Base-by-base conservation (phyloP, 1,284 basidiomycete genomes). In the Ustilago hordei region DNA sequence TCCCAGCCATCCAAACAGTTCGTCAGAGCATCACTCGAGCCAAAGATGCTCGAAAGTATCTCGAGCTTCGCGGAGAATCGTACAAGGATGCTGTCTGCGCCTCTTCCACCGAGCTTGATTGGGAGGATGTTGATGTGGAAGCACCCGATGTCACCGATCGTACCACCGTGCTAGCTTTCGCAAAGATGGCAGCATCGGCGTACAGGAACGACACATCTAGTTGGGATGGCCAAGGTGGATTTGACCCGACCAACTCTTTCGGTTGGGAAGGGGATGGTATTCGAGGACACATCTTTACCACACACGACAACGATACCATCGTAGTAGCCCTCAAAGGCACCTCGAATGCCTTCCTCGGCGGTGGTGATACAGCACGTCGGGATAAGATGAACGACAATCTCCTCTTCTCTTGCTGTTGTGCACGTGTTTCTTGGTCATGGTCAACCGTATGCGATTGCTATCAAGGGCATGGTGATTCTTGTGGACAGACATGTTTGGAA, bases 381-480 rank as follows among this genome's bases (percentile, higher is more conserved):
- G 95, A 98, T 88, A 97, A 94, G 87, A 86, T 93, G 58, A 98
- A 98, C 87, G 95, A 98, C 87, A 98, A 98, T 80, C 86, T 99
- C n/a, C 88, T 98, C 62, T 99, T 98, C 87, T 98, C 95, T 61
- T 99, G 96, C 87, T 99, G 96, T 87, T 99, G 96, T 86, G 97
- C 97, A 0, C 89, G 91, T 19, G 91, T 99, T 31, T 94, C 94
- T 84, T 97, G 94, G 91, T 92, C 93, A 6, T 99, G 96, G 96
- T 91, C 92, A 48, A 91, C 95, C 0, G 96, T 98, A 6, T 99
- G 97, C 86, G 93, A 91, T 68, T 99, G 96, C 86, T 93, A 93
- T 86, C 63, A 75, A 19, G 71, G 65, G 12, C 67, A 79, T 43
- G 55, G 71, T 45, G 67, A 92, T 34, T 64, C 59, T 80, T 99